Evolutionary conservation across 2,329 filamentous ascomycete genomes (phyloP).

Genomic region (Fusarium sp.): DNA sequence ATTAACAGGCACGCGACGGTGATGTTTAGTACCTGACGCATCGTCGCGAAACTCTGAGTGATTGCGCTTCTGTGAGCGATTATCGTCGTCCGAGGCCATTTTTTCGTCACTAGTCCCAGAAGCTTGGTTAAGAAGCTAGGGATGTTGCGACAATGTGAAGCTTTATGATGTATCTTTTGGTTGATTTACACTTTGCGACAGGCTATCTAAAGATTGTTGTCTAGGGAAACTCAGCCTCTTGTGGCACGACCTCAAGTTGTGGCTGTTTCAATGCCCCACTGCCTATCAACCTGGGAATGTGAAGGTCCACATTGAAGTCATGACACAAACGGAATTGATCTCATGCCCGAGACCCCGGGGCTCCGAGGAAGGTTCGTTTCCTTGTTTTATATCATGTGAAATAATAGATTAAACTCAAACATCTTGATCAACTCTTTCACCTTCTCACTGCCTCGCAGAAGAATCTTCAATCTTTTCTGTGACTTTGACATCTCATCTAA

Average conservation of each 20-base stretch:
- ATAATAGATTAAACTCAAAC: not conserved
- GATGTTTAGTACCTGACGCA: constrained; percentile 51
- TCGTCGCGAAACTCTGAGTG: constrained; percentile 66
- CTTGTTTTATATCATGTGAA: constrained; percentile 19
- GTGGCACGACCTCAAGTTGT: constrained; percentile 38
- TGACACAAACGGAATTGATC: constrained; percentile 28
- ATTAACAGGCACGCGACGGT: constrained; percentile 1
- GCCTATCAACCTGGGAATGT: too few species aligned
- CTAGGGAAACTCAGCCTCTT: constrained; percentile 37
- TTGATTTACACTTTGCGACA: constrained; percentile 20
- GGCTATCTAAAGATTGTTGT: constrained; percentile 26
- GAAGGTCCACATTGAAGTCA: constrained; percentile 38
- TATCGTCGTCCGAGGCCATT: constrained; percentile 49
- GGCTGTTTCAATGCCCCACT: constrained; percentile 21
- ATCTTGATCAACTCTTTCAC: not conserved
- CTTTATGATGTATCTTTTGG: constrained; percentile 1
- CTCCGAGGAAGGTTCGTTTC: constrained; percentile 12
- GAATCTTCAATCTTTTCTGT: not conserved
- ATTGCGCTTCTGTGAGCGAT: constrained; percentile 59
- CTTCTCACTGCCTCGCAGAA: not conserved
- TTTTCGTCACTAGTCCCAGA: not conserved
- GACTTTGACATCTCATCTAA: not conserved
- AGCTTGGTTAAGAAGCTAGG: not conserved
- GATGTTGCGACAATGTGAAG: not conserved
- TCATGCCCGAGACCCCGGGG: constrained; percentile 34